Percentiles rank a stretch among this genome's conserved stretches.
Evolutionary conservation across 495 filamentous ascomycete genomes (phyloP).

Genomic region (Tuber microsphaerosporum): DNA sequence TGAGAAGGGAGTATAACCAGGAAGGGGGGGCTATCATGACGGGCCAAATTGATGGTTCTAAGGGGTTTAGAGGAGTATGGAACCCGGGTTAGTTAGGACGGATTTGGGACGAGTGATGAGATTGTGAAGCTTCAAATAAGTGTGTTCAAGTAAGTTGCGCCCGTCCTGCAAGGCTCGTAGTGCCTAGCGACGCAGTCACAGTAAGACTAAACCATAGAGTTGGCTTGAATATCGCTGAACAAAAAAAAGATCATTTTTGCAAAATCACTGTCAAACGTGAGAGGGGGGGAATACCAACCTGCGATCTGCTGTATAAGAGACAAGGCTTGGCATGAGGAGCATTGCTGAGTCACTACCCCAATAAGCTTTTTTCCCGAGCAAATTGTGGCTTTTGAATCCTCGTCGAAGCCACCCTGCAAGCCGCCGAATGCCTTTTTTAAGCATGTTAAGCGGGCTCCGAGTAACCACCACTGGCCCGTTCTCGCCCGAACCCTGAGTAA

Average conservation of each 20-base stretch:
- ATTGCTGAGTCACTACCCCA: not conserved
- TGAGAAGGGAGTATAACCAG: not conserved
- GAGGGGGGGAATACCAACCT: not conserved
- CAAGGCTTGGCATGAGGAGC: not conserved
- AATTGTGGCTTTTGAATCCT: not conserved
- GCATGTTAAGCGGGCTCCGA: not conserved
- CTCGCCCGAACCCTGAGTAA: not conserved
- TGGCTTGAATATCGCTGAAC: not conserved
- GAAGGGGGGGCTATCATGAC: not conserved
- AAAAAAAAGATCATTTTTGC: not conserved
- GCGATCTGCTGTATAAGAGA: not conserved
- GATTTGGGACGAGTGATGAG: not conserved
- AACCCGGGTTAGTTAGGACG: not conserved
- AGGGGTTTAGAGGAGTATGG: not conserved
- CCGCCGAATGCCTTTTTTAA: not conserved
- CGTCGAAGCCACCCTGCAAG: not conserved
- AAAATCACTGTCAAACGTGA: not conserved
- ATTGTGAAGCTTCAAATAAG: not conserved
- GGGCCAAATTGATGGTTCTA: not conserved
- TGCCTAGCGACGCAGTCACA: not conserved
- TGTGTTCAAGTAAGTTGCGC: not conserved
- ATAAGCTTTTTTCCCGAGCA: not conserved
- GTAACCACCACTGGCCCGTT: not conserved
- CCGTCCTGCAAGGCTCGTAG: not conserved
- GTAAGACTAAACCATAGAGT: not conserved